Base-by-base conservation (phyloP, 2,329 filamentous ascomycete genomes). In the Beauveria sp. region DNA sequence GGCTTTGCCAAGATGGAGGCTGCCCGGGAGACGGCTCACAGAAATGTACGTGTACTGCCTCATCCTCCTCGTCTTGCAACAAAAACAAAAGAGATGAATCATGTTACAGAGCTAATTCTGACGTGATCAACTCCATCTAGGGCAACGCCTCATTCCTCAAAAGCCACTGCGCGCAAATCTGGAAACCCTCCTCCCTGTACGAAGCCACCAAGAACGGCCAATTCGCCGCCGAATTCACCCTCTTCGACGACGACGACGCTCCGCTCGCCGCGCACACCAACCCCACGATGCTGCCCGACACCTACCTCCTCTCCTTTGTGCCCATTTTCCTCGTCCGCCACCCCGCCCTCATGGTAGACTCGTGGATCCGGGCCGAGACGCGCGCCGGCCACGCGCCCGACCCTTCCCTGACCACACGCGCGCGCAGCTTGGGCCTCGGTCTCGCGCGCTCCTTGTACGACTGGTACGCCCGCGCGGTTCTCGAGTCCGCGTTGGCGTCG, bases 271-370 rank as follows among this genome's bases (percentile, higher is more conserved):
- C 55, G 37, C 20, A 37, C 34, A 37, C 34, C 50, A 59, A 59
- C 55, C 61, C 61, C 26, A 62, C 61, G 22, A 52, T 62, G 47
- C 55, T 62, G 20, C 4, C 55, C 40, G 61, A 62, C 55, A 22
- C 9, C 9, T 59, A 50, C 48, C 43, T 62, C 20, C 16, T n/a
- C 14, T 59, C 55, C 6, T 44, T 59, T 24, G 47, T 59, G 37
- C 61, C 61, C 20, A 20, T 62, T 16, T 62, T 62, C 34, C 41
- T 62, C 22, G 26, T 62, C 10, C 61, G 55, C 20, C 61, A 62
- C 61, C 61, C 61, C 6, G 55, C 50, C 20, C 47, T 62, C 16
- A 28, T 53, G 20, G 22, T 50, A n/a, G 61, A 62, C 30, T 62
- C 61, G 61, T 62, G 61, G 61, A 59, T 54, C 50, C 61, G 61